Percentiles rank a stretch among this genome's conserved stretches.
Evolutionary conservation across 73 alveolate genomes (phyloP).

Genomic region (Effrenium voratum): DNA sequence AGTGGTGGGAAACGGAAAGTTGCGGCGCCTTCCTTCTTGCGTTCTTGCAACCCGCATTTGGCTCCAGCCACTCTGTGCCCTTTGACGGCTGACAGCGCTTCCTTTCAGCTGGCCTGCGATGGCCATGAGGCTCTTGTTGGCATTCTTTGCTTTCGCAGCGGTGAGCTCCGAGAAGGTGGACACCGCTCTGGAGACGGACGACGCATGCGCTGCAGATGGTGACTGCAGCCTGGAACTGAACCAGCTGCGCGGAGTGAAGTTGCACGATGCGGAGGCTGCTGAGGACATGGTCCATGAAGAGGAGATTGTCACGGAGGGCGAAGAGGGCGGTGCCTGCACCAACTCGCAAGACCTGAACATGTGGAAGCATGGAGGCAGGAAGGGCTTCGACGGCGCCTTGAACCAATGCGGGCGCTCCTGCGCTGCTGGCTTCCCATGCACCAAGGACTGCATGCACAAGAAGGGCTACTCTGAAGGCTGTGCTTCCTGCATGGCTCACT

Average conservation of each 20-base stretch:
- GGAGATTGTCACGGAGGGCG: not conserved
- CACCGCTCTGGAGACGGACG: constrained; percentile 19
- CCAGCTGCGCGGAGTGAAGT: constrained; percentile 40
- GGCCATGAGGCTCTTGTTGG: not conserved
- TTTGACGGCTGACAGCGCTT: not conserved
- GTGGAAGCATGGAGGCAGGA: constrained; percentile 36
- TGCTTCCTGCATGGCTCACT: constrained; percentile 30
- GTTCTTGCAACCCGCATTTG: not conserved
- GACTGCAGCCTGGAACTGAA: constrained; percentile 46
- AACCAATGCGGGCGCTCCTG: constrained; percentile 67
- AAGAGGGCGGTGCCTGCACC: constrained; percentile 14
- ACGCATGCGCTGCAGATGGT: not conserved
- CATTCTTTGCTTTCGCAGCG: not conserved
- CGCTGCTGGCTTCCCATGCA: constrained; percentile 54
- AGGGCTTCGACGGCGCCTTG: constrained; percentile 24
- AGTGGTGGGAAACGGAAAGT: not conserved
- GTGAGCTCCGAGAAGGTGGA: not conserved
- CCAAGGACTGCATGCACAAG: constrained; percentile 28
- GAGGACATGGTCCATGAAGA: not conserved
- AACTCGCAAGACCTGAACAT: not conserved
- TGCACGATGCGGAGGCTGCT: not conserved
- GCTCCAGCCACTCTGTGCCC: constrained; percentile 15
- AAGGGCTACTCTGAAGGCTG: constrained; percentile 28
- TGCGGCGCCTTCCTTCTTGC: not conserved
- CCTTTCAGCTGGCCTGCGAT: not conserved